A percentile compares a stretch with the other conserved stretches of the same genome.
Conservation (phyloP, 345 rosid species). For the Salix brachista region DNA sequence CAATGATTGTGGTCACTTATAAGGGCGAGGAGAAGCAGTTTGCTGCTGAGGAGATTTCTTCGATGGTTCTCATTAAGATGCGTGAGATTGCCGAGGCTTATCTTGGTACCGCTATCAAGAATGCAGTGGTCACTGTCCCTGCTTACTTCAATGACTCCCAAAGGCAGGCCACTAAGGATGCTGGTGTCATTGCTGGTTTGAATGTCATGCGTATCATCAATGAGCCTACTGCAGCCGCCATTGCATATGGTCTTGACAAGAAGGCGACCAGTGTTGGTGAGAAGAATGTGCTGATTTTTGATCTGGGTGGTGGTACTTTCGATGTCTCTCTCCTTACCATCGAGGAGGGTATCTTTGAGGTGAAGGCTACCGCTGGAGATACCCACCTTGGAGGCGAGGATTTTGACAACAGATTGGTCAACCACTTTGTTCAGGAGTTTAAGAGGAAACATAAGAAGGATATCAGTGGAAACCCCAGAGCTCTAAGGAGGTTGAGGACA, state of each 20-base stretch:
- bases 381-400: slow-evolving; percentile 24
- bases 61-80: slow-evolving; percentile 24
- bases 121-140: slow-evolving; percentile 20
- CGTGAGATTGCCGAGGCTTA: slow-evolving; percentile 23
- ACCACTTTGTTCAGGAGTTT: slow-evolving; percentile 22
- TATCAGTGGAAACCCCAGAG: slow-evolving; percentile 26
- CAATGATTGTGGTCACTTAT: slow-evolving; percentile 24
- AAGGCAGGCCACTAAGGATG: slow-evolving; percentile 20
- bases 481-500: slow-evolving; percentile 24
- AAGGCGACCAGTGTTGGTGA: slow-evolving; percentile 10
- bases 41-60: slow-evolving; percentile 22
- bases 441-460: slow-evolving; percentile 25
- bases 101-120: slow-evolving; percentile 13
- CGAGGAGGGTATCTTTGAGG: slow-evolving; percentile 22
- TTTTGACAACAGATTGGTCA: slow-evolving; percentile 24
- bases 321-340: slow-evolving; percentile 20
- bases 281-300: slow-evolving; percentile 24
- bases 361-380: slow-evolving; percentile 20
- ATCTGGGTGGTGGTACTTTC: slow-evolving; percentile 24
- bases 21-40: slow-evolving; percentile 25
- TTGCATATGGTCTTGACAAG: slow-evolving; percentile 27
- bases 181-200: slow-evolving; percentile 20
- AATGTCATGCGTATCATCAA: slow-evolving; percentile 23
- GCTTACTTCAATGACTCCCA: slow-evolving; percentile 27
- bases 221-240: slow-evolving; percentile 26